A percentile compares a stretch with the other conserved stretches of the same genome.
Conservation (phyloP, 768 basidiomycete species). For the Cantharellus cinnabarinus region DNA sequence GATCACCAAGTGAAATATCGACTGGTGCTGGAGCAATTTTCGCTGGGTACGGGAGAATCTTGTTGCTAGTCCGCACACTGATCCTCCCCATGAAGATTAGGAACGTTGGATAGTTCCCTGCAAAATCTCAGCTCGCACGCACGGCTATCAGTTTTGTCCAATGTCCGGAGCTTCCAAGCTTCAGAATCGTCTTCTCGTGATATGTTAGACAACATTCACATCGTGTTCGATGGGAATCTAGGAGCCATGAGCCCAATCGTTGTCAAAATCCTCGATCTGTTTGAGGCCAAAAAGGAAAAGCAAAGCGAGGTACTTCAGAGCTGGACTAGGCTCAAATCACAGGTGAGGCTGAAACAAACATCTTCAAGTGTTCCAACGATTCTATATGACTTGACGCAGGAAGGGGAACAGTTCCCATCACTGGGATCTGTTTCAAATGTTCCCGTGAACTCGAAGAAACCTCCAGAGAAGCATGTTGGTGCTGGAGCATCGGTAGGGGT, state of each 20-base stretch:
- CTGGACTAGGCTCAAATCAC: slow-evolving; percentile 69
- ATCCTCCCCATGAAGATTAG: slow-evolving; percentile 3
- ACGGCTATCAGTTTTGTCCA: slow-evolving; percentile 43
- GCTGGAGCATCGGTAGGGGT: too few species aligned
- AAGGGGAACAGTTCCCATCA: background rate
- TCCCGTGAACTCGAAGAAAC: background rate
- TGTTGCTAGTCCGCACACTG: too few species aligned
- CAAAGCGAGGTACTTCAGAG: slow-evolving; percentile 48
- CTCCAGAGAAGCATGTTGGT: background rate
- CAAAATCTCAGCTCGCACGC: slow-evolving; percentile 32
- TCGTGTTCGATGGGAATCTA: slow-evolving; percentile 40
- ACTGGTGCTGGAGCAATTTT: too few species aligned
- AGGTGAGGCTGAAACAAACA: slow-evolving; percentile 27
- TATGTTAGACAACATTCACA: slow-evolving; percentile 77
- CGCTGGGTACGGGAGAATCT: too few species aligned
- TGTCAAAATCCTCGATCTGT: slow-evolving; percentile 49
- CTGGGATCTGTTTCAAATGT: background rate
- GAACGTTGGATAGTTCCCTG: slow-evolving; percentile 43
- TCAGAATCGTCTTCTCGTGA: slow-evolving; percentile 68
- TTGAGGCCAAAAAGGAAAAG: slow-evolving; percentile 66
- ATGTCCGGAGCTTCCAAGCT: slow-evolving; percentile 55
- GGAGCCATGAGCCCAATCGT: slow-evolving; percentile 61
- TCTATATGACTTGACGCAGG: background rate
- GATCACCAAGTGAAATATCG: too few species aligned
- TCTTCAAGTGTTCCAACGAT: background rate